Conservation (phyloP, 129 eudicot genomes). For the Mikania micrantha region DNA sequence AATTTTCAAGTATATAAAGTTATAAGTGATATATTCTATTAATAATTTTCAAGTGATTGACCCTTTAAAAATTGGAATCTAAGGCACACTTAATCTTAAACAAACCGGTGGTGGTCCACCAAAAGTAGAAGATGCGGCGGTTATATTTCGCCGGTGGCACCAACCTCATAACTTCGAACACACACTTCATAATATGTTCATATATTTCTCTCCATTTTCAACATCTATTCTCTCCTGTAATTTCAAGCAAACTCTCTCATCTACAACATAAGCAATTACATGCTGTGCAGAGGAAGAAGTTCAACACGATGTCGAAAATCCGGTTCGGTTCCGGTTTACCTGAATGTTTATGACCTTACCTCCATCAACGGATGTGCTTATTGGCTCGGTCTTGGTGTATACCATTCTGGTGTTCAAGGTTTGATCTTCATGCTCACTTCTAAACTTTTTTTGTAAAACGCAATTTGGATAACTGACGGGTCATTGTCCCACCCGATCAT, state of each 20-base stretch:
- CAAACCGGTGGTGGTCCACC: conserved; percentile 28
- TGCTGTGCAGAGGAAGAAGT: conserved; percentile 59
- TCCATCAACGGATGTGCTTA: conserved; percentile 68
- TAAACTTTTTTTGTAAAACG: no score
- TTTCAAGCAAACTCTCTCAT: not conserved
- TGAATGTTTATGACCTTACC: conserved; percentile 78
- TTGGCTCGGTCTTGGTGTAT: conserved; percentile 85
- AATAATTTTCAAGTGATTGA: not conserved
- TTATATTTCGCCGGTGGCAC: conserved; percentile 25
- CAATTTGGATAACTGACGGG: no score
- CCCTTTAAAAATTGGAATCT: conserved; percentile 11
- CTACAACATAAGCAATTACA: not conserved
- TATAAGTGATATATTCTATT: no score
- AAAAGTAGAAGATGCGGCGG: conserved; percentile 16
- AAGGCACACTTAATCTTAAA: conserved; percentile 1
- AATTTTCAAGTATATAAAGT: no score
- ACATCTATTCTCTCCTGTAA: not conserved
- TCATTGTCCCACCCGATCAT: no score
- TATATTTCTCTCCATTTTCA: no score
- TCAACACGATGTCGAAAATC: conserved; percentile 27
- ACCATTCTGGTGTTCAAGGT: conserved; percentile 94
- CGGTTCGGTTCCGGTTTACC: conserved; percentile 63
- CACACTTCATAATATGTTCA: no score
- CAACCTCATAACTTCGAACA: no score
- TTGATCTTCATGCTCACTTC: not conserved